phyloP scores from a whole-genome alignment of 768 basidiomycete species.

The Clavulina sp. region DNA sequence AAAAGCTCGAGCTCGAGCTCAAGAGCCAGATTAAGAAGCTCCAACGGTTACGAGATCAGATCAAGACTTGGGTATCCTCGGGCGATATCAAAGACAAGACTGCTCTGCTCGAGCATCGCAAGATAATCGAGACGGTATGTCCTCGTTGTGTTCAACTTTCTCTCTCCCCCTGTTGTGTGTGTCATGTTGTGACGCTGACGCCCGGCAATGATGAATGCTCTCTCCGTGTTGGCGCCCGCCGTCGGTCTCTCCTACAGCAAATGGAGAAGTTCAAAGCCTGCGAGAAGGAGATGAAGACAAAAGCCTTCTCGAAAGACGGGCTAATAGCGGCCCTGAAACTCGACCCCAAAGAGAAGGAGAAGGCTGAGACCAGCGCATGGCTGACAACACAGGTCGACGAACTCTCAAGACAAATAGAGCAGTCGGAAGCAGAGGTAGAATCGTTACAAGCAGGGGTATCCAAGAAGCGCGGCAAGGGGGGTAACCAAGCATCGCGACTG shows the following conservation, averaged over 20 bases:
- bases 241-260: slow-evolving; percentile 44
- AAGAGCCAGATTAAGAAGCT: slow-evolving; percentile 98
- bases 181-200: slow-evolving; percentile 15
- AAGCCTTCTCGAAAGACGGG: slow-evolving; percentile 98
- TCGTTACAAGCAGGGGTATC: slow-evolving; percentile 48
- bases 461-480: slow-evolving; percentile 68
- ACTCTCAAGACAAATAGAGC: slow-evolving; percentile 81
- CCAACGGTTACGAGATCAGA: slow-evolving; percentile 68
- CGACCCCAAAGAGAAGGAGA: slow-evolving; percentile 95
- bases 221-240: no score
- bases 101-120: slow-evolving; percentile 76
- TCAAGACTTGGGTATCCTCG: slow-evolving; percentile 91
- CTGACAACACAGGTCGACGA: slow-evolving; percentile 79
- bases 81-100: slow-evolving; percentile 99
- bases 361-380: slow-evolving; percentile 72
- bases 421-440: slow-evolving; percentile 90
- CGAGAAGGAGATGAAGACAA: slow-evolving; percentile 99
- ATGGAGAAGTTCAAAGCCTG: slow-evolving; percentile 99
- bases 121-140: slow-evolving; percentile 86
- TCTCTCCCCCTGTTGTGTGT: slow-evolving; percentile 9
- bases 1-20: slow-evolving; percentile 89
- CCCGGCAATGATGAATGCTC: no score
- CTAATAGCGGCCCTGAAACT: slow-evolving; percentile 84
- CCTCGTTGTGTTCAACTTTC: background rate
- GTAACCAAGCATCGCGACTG: slow-evolving; percentile 46